phyloP scores from a whole-genome alignment of 148 eudicot species.

The Suaeda aralocaspica region DNA sequence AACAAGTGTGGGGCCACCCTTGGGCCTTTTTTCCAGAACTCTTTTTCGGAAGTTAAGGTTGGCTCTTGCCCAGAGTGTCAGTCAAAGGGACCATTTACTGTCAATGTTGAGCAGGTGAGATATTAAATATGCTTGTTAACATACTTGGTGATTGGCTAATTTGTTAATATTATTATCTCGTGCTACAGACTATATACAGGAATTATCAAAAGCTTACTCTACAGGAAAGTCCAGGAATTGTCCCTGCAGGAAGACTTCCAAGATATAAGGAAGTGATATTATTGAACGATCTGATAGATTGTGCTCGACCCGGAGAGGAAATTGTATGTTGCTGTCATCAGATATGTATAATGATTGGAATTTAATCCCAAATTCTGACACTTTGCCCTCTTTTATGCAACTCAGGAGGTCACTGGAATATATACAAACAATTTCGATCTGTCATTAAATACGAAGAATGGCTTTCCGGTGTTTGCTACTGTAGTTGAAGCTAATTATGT shows the following conservation, averaged over 20 bases:
- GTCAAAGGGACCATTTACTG: constrained; percentile 92
- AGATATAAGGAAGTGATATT: constrained; percentile 97
- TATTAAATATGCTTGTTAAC: background rate
- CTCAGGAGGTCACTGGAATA: constrained; percentile 90
- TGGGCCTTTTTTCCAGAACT: constrained; percentile 92
- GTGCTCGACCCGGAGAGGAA: constrained; percentile 99
- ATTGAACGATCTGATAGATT: constrained; percentile 87
- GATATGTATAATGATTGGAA: background rate
- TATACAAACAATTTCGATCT: constrained; percentile 94
- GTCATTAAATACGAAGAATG: constrained; percentile 86
- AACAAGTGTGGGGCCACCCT: constrained; percentile 82
- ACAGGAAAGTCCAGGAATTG: constrained; percentile 97
- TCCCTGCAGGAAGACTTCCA: constrained; percentile 95
- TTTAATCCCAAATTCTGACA: constrained; percentile 5
- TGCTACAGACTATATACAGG: constrained; percentile 77
- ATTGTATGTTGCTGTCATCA: constrained; percentile 44
- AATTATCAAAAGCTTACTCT: constrained; percentile 95
- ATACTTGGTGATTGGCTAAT: background rate
- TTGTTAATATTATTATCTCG: constrained; percentile 8
- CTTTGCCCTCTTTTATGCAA: constrained; percentile 12
- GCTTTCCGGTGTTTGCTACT: constrained; percentile 95
- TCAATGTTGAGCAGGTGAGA: constrained; percentile 85
- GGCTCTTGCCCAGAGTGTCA: constrained; percentile 99
- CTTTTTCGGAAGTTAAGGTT: constrained; percentile 91
- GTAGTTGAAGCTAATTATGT: constrained; percentile 93